Percentiles rank a stretch among this genome's conserved stretches.
These are phyloP conservation scores for Vitis riparia DNA, from an alignment of 164 flowering plant genomes.

Conservation along the genomic window DNA sequence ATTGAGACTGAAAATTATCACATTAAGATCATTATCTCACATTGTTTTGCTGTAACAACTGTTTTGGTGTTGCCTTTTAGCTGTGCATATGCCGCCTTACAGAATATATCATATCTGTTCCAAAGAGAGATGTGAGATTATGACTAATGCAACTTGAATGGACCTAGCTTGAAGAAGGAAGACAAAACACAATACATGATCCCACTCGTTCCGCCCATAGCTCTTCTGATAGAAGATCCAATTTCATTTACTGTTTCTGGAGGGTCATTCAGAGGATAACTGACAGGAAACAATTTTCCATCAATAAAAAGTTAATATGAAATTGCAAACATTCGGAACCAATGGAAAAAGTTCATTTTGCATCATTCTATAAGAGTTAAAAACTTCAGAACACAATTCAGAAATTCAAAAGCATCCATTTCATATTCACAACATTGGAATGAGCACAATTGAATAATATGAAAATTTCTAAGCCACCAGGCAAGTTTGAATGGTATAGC, in stretches of 20 bases:
- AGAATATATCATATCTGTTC: constrained; percentile 76
- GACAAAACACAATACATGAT: constrained; percentile 52
- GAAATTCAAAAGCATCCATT: no score
- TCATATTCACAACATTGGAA: no score
- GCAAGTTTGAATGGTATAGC: no score
- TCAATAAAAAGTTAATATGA: not conserved
- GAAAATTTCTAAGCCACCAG: no score
- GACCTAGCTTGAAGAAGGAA: not conserved
- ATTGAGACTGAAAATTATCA: constrained; percentile 1
- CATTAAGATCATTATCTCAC: constrained; percentile 49
- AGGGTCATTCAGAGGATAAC: constrained; percentile 95
- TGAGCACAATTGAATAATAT: no score
- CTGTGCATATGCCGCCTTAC: constrained; percentile 78
- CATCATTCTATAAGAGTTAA: no score
- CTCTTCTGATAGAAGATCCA: constrained; percentile 76
- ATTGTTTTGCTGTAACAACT: constrained; percentile 50
- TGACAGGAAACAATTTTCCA: constrained; percentile 25
- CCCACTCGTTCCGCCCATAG: constrained; percentile 99
- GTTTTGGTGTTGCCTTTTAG: constrained; percentile 46
- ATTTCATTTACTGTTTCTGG: constrained; percentile 85
- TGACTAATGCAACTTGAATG: not conserved
- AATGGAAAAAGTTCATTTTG: no score
- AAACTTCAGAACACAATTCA: no score
- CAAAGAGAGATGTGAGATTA: constrained; percentile 2
- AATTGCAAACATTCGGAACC: not conserved